Evolutionary conservation across 192 early-diverging fungal genomes (phyloP), one percentile per base, ranked within the genome.

Genomic region (Irineochytrium annulatum): DNA sequence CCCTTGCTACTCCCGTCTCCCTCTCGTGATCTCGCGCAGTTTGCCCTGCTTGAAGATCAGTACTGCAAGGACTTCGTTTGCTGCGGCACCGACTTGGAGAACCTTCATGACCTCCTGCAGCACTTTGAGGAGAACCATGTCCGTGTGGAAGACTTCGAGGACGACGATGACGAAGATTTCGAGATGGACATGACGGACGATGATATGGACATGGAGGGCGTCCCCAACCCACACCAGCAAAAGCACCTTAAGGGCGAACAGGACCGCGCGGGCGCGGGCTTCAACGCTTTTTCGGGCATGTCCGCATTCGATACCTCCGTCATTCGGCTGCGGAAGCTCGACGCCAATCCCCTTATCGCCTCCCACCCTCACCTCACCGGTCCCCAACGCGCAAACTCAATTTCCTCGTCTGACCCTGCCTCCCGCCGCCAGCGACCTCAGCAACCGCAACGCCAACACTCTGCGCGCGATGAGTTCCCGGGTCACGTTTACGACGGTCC

Each of bases 61-160:
- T 98, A 92, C 70, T 97, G 94, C 77, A 88, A 90, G 69, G 91
- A 98, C 82, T 98, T 95, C 64, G 82, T 83, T 43, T 98, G 95
- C 82, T 98, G 95, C 70, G 95, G 95, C 28, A 77, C 93, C 34
- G 77, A 90, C 39, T 81, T 98, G 59, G 82, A 84, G 59, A 91
- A 95, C 70, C 75, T 98, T 55, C 95, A 98, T 76, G 93, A 91
- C 60, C 85, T 98, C 49, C 76, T 98, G 22, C 92, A 94, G 73
- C 95, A 98, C 72, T 95, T 92, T 69, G 95, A 98, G 76, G 95
- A 98, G 66, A 84, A 83, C 63, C 94, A 97, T 62, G 91, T 92
- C 24, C 81, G 85, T 29, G 82, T 93, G 43, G 92, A 93, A 65
- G 84, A 87, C 14, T 92, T 93, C 48, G 66, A 79, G 43, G 81